phyloP scores from a whole-genome alignment of 2,329 filamentous ascomycete genomes.

The Sphaerostilbella broomeana region DNA sequence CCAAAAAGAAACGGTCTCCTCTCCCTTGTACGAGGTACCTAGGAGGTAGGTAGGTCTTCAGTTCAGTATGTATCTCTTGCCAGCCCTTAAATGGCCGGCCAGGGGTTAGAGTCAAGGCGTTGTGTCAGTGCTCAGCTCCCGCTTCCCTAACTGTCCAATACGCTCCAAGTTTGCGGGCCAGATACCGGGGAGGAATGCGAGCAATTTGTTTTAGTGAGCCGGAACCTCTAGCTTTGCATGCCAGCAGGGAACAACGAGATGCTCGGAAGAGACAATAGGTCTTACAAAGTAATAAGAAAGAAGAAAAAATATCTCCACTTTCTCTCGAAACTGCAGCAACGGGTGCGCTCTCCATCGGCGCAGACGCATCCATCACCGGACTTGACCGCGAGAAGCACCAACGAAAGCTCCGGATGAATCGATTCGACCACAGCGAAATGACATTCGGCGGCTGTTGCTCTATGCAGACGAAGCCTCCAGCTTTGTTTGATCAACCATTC shows the following conservation, averaged over 20 bases:
- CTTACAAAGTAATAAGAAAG: not conserved
- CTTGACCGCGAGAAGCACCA: too few species aligned
- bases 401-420: too few species aligned
- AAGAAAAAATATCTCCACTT: constrained; percentile 3
- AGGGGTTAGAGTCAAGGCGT: not conserved
- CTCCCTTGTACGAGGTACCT: too few species aligned
- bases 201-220: constrained; percentile 1
- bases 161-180: not conserved
- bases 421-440: too few species aligned
- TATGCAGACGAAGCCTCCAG: too few species aligned
- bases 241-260: not conserved
- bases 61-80: too few species aligned
- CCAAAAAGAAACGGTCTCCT: too few species aligned
- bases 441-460: too few species aligned
- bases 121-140: not conserved
- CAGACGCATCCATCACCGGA: too few species aligned
- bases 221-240: too few species aligned
- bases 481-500: too few species aligned
- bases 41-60: too few species aligned
- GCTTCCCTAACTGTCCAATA: constrained; percentile 1
- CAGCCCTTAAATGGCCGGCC: not conserved
- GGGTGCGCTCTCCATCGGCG: constrained; percentile 6
- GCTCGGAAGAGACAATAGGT: constrained; percentile 1
- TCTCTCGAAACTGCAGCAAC: constrained; percentile 12
- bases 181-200: constrained; percentile 7